Evolutionary conservation across 2,329 filamentous ascomycete genomes (phyloP), one percentile per base, ranked within the genome.

Genomic region (Chrysosporium queenslandicum): DNA sequence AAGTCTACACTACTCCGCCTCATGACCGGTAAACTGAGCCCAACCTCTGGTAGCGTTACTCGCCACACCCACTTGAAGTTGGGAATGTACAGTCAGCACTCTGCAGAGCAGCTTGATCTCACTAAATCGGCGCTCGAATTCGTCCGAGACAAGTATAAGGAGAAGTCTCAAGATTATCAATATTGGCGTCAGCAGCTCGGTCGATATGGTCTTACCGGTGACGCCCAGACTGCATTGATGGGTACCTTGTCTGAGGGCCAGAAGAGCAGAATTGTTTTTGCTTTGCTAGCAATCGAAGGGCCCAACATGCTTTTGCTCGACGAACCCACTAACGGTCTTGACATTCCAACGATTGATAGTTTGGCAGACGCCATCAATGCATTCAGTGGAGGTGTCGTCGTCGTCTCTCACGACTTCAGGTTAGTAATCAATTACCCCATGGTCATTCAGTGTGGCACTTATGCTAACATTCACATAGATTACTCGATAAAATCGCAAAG

Each of bases 1-100:
- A 98, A 98, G 84, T 97, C 92, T 54, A 98, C 92, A 34, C 89
- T 98, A 68, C 98, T 98, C 91, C 91, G 92, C 61, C 90, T 94
- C 68, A 98, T 98, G 85, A 97, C 97, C 84, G 97, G 97, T 78
- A 92, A 97, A 81, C 91, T 97, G 50, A 89, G 83, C 29, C 86
- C 92, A 41, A 95, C 87, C 40, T 75, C 74, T 53, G 92, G 92
- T 61, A 75, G 78, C 56, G 88, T 98, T 59, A 86, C 83, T 60
- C 84, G 90, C 58, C 94, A 98, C 78, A 97, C 92, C 52, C 92
- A 98, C 75, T 81, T 98, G 77, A 98, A 97, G 81, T 83, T 98
- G 56, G 92, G 92, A 67, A 79, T 97, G 68, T 98, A 98, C 83
- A 91, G 85, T 59, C 92, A 98, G 79, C 92, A 98, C 80, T 96